Base-by-base conservation (phyloP, 2,329 filamentous ascomycete species). In the Bimuria novae-zelandiae region DNA sequence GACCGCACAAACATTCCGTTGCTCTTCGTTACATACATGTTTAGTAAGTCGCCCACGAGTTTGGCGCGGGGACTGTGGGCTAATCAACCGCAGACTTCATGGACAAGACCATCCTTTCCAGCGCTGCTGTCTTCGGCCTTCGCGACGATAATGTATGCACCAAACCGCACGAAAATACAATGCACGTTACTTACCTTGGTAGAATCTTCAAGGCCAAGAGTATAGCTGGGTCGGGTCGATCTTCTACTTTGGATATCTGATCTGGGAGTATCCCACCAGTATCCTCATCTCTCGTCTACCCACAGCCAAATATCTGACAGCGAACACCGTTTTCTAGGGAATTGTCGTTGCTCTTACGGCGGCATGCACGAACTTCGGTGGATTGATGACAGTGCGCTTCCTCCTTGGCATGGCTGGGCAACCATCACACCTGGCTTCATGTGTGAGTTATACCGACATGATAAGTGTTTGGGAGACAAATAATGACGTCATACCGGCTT, bases 171-270 rank as follows among this genome's bases (percentile, higher is more conserved):
- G 0, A 29, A 23, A 7, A 27, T 8, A 7, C 1, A 23, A 41
- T n/a, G n/a, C 3, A 19, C 6, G 22, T 41, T 4, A 41, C n/a
- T n/a, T 7, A 2, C 27, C 12, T 5, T 27, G 11, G 11, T 5
- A 41, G 14, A 56, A 79, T 11, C 75, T 88, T 1, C 72, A 78
- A 17, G 83, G 83, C 2, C 78, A 79, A 0, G 75, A 86, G 55
- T 88, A 88, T 62, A 83, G 75, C 51, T 85, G 82, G 83, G 71
- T 84, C 0, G 78, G 74, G 30, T 77, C 75, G 46, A 77, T 83
- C 11, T 85, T 84, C 80, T 11, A 84, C 81, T 59, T 80, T 81
- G 67, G 65, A 7, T 69, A 64, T 51, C 62, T 69, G 8, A 56
- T 64, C 52, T 63, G 49, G 64, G 56, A 51, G 49, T 64, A 62